Percentiles rank a stretch among this genome's conserved stretches.
Evolutionary conservation across 768 basidiomycete species (phyloP).

Genomic region (Candolleomyces efflorescens): DNA sequence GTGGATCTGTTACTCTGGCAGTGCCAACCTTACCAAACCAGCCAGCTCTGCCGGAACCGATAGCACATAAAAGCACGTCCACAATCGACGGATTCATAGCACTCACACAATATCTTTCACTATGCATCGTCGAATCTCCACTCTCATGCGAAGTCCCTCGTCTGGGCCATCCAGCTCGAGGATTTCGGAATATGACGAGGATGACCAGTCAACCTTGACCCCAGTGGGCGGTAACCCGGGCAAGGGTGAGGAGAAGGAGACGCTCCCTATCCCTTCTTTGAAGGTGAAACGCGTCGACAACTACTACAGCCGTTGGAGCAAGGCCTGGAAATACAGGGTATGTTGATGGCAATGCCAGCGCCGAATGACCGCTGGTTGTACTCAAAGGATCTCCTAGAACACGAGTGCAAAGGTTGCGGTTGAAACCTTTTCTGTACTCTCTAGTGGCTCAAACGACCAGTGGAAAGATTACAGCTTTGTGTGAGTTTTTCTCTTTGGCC

Average conservation of each 20-base stretch:
- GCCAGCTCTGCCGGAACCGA: no score
- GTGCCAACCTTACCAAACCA: no score
- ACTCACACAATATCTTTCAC: not conserved
- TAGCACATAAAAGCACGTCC: no score
- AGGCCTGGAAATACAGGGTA: slow-evolving; percentile 54
- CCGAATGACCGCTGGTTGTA: not conserved
- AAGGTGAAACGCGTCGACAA: slow-evolving; percentile 60
- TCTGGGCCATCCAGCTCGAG: slow-evolving; percentile 1
- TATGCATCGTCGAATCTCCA: slow-evolving; percentile 22
- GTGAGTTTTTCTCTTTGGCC: slow-evolving; percentile 21
- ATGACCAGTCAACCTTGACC: slow-evolving; percentile 32
- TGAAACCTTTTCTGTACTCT: slow-evolving; percentile 40
- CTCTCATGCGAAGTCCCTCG: not conserved
- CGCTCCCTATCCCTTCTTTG: slow-evolving; percentile 39
- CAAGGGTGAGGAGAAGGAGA: slow-evolving; percentile 19
- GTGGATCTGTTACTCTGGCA: no score
- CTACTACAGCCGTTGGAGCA: slow-evolving; percentile 55
- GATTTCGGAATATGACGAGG: slow-evolving; percentile 14
- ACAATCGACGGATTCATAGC: no score
- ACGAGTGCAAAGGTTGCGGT: slow-evolving; percentile 49
- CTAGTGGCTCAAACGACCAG: slow-evolving; percentile 39
- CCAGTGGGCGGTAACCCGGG: slow-evolving; percentile 23
- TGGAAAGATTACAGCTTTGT: slow-evolving; percentile 59
- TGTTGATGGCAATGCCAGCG: not conserved
- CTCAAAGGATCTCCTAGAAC: slow-evolving; percentile 29